Evolutionary conservation across 768 basidiomycete species (phyloP).

Genomic region (Lactarius sanguifluus): DNA sequence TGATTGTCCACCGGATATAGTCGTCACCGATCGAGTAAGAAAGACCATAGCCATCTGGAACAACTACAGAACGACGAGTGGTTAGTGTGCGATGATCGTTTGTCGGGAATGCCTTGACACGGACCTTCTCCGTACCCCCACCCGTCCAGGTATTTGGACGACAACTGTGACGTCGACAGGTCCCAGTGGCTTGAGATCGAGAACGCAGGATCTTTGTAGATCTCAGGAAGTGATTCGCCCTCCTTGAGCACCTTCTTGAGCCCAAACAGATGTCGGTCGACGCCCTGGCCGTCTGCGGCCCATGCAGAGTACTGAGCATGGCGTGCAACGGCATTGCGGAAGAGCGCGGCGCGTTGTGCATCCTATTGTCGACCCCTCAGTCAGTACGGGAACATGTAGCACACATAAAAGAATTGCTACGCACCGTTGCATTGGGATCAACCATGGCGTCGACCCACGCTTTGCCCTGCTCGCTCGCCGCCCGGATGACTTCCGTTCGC

Average conservation of each 20-base stretch:
- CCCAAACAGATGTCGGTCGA: slow-evolving; percentile 94
- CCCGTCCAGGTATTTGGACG: slow-evolving; percentile 78
- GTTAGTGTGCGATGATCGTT: background rate
- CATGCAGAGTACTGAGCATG: slow-evolving; percentile 86
- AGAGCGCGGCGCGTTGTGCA: slow-evolving; percentile 57
- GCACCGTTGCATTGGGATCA: slow-evolving; percentile 48
- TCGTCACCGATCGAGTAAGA: slow-evolving; percentile 86
- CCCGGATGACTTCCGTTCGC: slow-evolving; percentile 92
- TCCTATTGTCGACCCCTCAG: slow-evolving; percentile 43
- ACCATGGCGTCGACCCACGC: slow-evolving; percentile 92
- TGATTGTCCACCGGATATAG: slow-evolving; percentile 89
- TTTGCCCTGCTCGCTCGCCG: slow-evolving; percentile 77
- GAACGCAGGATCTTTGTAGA: slow-evolving; percentile 76
- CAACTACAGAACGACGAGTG: slow-evolving; percentile 50
- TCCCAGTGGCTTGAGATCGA: slow-evolving; percentile 83
- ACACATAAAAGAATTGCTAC: slow-evolving; percentile 29
- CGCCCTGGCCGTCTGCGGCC: slow-evolving; percentile 93
- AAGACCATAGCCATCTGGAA: slow-evolving; percentile 90
- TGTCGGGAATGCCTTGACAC: slow-evolving; percentile 30
- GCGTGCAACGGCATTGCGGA: slow-evolving; percentile 70
- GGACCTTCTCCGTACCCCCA: slow-evolving; percentile 97
- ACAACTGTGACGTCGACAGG: slow-evolving; percentile 88
- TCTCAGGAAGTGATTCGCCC: slow-evolving; percentile 68
- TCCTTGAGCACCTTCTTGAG: slow-evolving; percentile 76
- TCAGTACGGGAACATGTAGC: background rate